A percentile compares a stretch with the other conserved stretches of the same genome.
These are phyloP conservation scores for Sinapis alba DNA, from an alignment of 441 rosid species.

Conservation along the genomic window DNA sequence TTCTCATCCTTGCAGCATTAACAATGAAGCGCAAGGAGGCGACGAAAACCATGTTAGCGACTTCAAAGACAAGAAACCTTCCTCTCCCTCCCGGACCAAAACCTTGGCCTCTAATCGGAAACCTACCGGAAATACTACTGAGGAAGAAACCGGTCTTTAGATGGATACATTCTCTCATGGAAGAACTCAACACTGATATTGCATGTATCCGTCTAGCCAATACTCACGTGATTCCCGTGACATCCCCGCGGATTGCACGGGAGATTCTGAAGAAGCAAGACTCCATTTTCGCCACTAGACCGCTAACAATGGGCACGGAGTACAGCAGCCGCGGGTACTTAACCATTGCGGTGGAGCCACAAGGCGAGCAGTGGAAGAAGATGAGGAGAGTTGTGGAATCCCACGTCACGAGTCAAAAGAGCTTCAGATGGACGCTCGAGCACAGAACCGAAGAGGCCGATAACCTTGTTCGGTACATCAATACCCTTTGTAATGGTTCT, in stretches of 20 bases:
- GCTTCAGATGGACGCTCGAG: conserved; percentile 32
- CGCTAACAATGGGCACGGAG: conserved; percentile 36
- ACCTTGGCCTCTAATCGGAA: conserved; percentile 51
- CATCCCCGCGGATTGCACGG: conserved; percentile 46
- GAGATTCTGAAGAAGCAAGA: conserved; percentile 53
- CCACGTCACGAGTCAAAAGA: conserved; percentile 40
- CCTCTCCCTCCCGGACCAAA: conserved; percentile 45
- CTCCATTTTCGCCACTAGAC: conserved; percentile 47
- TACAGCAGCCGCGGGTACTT: conserved; percentile 41
- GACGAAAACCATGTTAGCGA: background rate
- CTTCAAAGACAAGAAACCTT: conserved; percentile 12
- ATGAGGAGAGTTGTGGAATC: conserved; percentile 53
- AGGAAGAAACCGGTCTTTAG: conserved; percentile 41
- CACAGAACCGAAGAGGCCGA: conserved; percentile 55
- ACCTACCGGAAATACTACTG: conserved; percentile 35
- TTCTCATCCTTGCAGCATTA: background rate
- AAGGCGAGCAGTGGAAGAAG: conserved; percentile 57
- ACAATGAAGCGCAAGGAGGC: conserved; percentile 6
- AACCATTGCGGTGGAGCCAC: conserved; percentile 39
- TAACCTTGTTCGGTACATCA: conserved; percentile 46
- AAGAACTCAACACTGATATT: conserved; percentile 44
- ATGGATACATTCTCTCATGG: conserved; percentile 53
- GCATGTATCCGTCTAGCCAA: conserved; percentile 49
- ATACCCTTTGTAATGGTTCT: conserved; percentile 24
- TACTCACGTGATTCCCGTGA: conserved; percentile 46